Conservation (phyloP, 225 moss, liverwort and hornwort species). For the Pseudisothecium myosuroides region DNA sequence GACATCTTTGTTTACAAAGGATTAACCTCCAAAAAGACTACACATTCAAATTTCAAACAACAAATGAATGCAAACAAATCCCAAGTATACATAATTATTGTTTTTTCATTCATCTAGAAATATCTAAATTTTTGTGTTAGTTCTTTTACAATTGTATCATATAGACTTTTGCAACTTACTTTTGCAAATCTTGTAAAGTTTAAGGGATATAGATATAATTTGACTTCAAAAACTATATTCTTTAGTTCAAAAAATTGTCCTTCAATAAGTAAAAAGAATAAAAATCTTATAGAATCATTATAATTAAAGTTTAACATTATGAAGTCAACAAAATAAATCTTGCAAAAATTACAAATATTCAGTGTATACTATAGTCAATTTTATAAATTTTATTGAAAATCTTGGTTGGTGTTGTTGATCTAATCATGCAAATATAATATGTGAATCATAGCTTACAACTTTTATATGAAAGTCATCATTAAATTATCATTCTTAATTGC, state of each 20-base stretch:
- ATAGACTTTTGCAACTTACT: not conserved
- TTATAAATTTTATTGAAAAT: too few relatives aligned
- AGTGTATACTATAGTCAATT: too few relatives aligned
- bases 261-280: not conserved
- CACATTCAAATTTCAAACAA: not conserved
- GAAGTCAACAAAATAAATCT: not conserved
- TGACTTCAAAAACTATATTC: not conserved
- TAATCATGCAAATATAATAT: too few relatives aligned
- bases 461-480: too few relatives aligned
- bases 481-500: not conserved
- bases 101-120: not conserved
- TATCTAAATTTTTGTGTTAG: not conserved
- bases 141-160: fast-evolving
- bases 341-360: not conserved
- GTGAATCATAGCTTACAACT: too few relatives aligned
- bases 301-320: not conserved
- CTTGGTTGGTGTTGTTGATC: too few relatives aligned
- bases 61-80: not conserved
- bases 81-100: fast-evolving
- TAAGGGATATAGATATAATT: not conserved
- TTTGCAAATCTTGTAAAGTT: fast-evolving
- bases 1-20: not conserved
- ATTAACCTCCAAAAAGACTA: not conserved
- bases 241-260: not conserved
- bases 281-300: too few relatives aligned